These are phyloP conservation scores for Schoenoplectus tabernaemontani DNA, from an alignment of 202 grass and related monocot genomes.

Conservation along the genomic window DNA sequence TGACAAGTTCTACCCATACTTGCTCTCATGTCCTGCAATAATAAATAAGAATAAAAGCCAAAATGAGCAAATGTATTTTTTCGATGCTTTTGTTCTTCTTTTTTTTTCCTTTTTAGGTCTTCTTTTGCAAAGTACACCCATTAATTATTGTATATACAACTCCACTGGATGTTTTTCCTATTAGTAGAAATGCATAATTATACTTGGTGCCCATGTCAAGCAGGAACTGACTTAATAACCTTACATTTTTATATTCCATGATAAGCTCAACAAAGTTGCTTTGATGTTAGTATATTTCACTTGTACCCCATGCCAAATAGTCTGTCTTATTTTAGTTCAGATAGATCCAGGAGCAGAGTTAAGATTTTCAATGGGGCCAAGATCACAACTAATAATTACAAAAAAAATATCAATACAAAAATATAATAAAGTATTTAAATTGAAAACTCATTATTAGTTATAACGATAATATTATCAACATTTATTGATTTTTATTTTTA, in stretches of 20 bases:
- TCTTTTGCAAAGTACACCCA: neutral
- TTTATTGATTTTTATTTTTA: too few relatives aligned
- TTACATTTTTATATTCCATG: neutral
- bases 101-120: neutral
- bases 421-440: too few relatives aligned
- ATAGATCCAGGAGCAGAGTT: neutral
- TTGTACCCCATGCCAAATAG: neutral
- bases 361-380: too few relatives aligned
- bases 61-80: neutral
- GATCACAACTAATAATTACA: too few relatives aligned
- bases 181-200: neutral
- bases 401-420: too few relatives aligned
- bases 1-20: conserved; percentile 31
- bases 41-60: conserved; percentile 6
- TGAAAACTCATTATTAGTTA: too few relatives aligned
- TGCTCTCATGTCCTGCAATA: conserved; percentile 42
- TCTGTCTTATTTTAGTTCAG: neutral
- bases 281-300: neutral
- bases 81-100: too few relatives aligned
- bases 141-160: neutral
- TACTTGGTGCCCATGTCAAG: neutral
- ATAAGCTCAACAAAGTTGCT: neutral
- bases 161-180: neutral
- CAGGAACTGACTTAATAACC: conserved; percentile 10
- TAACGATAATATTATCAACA: too few relatives aligned